Base-by-base conservation (phyloP, 129 eudicot species). In the Flaveria trinervia region DNA sequence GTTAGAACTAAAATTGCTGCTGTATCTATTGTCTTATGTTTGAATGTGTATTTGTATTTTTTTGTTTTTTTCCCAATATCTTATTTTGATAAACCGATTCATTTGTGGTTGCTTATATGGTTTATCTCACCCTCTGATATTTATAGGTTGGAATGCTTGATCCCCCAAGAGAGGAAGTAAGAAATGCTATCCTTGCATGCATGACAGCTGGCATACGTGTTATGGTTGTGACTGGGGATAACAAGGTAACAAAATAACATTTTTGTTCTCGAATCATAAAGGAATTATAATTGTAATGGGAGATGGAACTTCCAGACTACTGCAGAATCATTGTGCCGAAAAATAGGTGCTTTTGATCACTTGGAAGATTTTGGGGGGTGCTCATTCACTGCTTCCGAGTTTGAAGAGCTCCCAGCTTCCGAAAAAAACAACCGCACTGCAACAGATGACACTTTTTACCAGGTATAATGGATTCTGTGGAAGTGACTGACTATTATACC, bases 171-270 rank as follows among this genome's bases (percentile, higher is more conserved):
- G 97, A 86, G 79, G 99, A 95, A 81, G 99, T 95, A 33, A 86
- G 86, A 78, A 71, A 92, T 72, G 99, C 99, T 52, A 92, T 95
- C 79, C 89, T 95, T 65, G 87, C 99, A 17, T 95, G 99, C 85
- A 91, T 92, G 97, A 92, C 92, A 61, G 99, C 99, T 82, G 99
- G 99, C 72, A 95, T 95, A 78, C 99, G 99, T 72, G 96, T 95
- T 61, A 88, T 95, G 81, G 97, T 95, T 74, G 99, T 95, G 74
- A 95, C 99, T 20, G 99, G 99, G 74, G 99, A 95, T 87, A 95
- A 91, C 90, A 95, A 95, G 99, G 99, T 95, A 86, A 54, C n/a
- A 15, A 26, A 65, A 50, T 36, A 0, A 14, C 28, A 48, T 16
- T 1, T 22, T 54, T 22, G 39, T 66, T 45, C 26, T 43, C 43